These are phyloP conservation scores for Amauroascus verrucosus DNA, from an alignment of 2,329 filamentous ascomycete species.

Conservation along the genomic window DNA sequence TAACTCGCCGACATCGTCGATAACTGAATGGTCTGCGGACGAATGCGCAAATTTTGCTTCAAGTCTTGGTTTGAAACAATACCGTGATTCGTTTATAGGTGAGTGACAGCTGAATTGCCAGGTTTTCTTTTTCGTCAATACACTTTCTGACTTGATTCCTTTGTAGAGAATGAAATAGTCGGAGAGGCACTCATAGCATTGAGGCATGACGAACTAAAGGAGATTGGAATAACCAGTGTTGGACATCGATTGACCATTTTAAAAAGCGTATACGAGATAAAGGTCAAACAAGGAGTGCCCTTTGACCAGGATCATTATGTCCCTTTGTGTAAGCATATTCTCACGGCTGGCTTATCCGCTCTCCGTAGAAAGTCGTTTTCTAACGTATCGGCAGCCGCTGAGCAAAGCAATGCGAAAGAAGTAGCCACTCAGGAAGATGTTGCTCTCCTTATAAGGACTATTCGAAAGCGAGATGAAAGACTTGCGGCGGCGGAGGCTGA, in stretches of 20 bases:
- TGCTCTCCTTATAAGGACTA: constrained; percentile 76
- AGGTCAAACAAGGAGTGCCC: constrained; percentile 83
- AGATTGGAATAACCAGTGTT: constrained; percentile 86
- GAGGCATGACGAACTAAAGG: constrained; percentile 85
- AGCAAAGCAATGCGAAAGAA: constrained; percentile 74
- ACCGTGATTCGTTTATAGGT: constrained; percentile 76
- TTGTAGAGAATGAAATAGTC: constrained; percentile 78
- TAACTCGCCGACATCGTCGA: constrained; percentile 45
- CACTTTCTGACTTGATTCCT: not conserved
- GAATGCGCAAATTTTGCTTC: constrained; percentile 85
- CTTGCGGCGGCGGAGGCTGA: constrained; percentile 77
- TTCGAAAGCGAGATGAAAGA: constrained; percentile 80
- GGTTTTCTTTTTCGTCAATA: not conserved
- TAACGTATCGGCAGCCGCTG: constrained; percentile 56
- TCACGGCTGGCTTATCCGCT: not conserved
- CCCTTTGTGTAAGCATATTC: constrained; percentile 63
- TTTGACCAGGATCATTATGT: constrained; percentile 91
- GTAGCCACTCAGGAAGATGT: constrained; percentile 89
- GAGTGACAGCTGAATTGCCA: constrained; percentile 29
- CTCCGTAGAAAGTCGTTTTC: not conserved
- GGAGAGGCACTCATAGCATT: constrained; percentile 83
- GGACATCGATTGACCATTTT: constrained; percentile 90
- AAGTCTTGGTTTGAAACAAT: constrained; percentile 68
- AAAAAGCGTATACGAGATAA: constrained; percentile 92
- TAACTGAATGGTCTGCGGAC: constrained; percentile 59